A percentile compares a stretch with the other conserved stretches of the same genome.
These are phyloP conservation scores for Diaporthe helianthi DNA, from an alignment of 2,329 filamentous ascomycete species.

Conservation along the genomic window DNA sequence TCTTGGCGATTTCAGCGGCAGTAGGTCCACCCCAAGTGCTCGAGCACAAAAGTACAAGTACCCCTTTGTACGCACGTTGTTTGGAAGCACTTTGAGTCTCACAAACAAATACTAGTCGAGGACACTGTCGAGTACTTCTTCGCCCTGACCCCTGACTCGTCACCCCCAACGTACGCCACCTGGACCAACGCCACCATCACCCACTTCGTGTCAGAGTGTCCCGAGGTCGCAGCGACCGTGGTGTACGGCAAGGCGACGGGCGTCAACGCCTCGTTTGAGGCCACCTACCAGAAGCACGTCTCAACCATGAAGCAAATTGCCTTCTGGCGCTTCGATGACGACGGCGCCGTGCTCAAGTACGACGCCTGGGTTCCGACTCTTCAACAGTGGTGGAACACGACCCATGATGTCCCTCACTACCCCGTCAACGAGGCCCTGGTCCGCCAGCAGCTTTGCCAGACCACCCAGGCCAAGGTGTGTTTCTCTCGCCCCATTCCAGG, in stretches of 20 bases:
- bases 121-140: slow-evolving; percentile 55
- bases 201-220: slow-evolving; percentile 45
- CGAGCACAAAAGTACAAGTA: too few relatives aligned
- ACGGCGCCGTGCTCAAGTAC: slow-evolving; percentile 50
- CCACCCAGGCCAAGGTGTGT: background rate
- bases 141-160: slow-evolving; percentile 47
- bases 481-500: background rate
- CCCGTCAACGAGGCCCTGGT: slow-evolving; percentile 40
- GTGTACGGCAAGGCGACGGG: slow-evolving; percentile 47
- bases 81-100: background rate
- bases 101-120: slow-evolving; percentile 40
- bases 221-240: slow-evolving; percentile 46
- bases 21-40: background rate
- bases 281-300: slow-evolving; percentile 39
- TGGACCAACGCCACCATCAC: slow-evolving; percentile 45
- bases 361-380: slow-evolving; percentile 54
- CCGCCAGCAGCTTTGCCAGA: background rate
- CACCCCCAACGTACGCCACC: slow-evolving; percentile 40
- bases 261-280: slow-evolving; percentile 36
- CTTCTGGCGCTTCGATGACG: slow-evolving; percentile 55
- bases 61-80: background rate
- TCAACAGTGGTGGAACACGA: slow-evolving; percentile 45
- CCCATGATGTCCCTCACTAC: slow-evolving; percentile 40
- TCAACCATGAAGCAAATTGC: slow-evolving; percentile 48
- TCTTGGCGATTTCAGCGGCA: slow-evolving; percentile 49